phyloP scores from a whole-genome alignment of 257 asterid genomes.

The Verbascum thapsus region DNA sequence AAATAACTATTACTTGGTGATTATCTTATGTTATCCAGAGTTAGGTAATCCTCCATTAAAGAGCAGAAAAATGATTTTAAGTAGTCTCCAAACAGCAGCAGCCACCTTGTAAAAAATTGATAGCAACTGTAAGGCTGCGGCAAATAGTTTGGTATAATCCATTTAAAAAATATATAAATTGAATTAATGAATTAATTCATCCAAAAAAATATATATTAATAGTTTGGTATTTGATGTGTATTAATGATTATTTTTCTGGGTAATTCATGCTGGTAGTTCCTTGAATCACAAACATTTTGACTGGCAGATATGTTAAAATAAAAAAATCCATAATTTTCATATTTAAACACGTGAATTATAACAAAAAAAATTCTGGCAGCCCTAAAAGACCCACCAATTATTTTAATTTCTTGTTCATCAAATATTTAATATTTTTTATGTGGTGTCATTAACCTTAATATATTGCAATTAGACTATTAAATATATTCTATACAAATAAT shows the following conservation, averaged over 20 bases:
- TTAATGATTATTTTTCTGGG: not conserved
- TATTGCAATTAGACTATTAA: no score
- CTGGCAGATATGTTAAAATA: conserved; percentile 22
- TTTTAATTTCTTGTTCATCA: not conserved
- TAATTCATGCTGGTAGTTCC: not conserved
- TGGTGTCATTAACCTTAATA: conserved; percentile 22
- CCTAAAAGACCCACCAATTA: conserved; percentile 16
- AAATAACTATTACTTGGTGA: no score
- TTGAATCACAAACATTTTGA: conserved; percentile 13
- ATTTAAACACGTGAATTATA: conserved; percentile 28
- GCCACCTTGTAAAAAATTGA: no score
- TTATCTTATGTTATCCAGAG: conserved; percentile 4
- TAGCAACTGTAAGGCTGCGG: no score
- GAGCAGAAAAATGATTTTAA: not conserved
- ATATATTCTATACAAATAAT: not conserved
- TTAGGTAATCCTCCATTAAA: not conserved
- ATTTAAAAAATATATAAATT: no score
- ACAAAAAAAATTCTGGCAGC: conserved; percentile 13
- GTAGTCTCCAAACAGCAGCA: not conserved
- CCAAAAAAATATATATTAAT: no score
- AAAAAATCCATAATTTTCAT: conserved; percentile 24
- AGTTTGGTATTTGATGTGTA: not conserved
- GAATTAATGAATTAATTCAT: no score
- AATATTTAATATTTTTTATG: not conserved
- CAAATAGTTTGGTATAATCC: no score